phyloP scores from a whole-genome alignment of 2,329 filamentous ascomycete species.

The Beauveria sp. region DNA sequence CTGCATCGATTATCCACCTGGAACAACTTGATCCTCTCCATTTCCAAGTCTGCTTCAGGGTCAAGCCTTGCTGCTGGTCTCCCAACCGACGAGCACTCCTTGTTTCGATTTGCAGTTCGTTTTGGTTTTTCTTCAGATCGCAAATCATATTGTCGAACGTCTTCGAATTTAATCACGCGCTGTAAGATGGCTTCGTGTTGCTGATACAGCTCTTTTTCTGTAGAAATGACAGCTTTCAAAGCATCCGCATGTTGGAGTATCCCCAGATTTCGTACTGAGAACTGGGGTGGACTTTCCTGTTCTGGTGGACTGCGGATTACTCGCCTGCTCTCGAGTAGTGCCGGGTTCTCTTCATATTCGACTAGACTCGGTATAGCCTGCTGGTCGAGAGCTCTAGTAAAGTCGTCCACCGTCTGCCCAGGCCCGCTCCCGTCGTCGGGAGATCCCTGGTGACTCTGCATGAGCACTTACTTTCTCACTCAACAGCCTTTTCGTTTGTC shows the following conservation, averaged over 20 bases:
- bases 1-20: too few species aligned
- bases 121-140: neutral
- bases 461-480: neutral
- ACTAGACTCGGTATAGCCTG: neutral
- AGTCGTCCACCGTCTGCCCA: neutral
- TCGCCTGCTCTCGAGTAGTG: neutral
- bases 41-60: neutral
- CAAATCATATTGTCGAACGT: neutral
- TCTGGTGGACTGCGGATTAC: neutral
- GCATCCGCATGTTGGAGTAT: neutral
- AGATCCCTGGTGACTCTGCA: neutral
- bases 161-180: neutral
- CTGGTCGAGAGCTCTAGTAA: neutral
- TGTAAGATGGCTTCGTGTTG: neutral
- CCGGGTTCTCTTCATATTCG: neutral
- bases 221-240: neutral
- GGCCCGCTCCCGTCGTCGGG: neutral
- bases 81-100: neutral
- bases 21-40: neutral
- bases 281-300: neutral
- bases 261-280: neutral
- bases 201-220: neutral
- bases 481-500: too few species aligned
- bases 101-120: neutral
- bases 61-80: neutral